A percentile compares a stretch with the other conserved stretches of the same genome.
These are phyloP conservation scores for Diutina ranongensis DNA, from an alignment of 1,139 yeast genomes.

Conservation along the genomic window DNA sequence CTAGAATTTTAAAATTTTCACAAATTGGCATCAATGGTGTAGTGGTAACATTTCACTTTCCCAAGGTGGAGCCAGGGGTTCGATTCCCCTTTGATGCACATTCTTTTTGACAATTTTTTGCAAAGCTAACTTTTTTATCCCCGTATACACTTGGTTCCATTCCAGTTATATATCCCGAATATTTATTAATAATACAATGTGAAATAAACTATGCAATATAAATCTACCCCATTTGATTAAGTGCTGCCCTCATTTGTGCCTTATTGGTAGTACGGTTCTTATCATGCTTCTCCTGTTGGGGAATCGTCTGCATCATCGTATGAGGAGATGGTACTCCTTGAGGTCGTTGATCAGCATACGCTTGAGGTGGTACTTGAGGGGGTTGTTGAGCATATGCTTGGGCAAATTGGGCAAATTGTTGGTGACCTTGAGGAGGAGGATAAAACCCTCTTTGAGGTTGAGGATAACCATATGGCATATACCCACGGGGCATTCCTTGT, in stretches of 20 bases:
- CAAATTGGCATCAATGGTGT: constrained; percentile 6
- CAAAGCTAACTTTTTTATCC: neutral
- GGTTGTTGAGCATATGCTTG: neutral
- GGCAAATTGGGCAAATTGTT: neutral
- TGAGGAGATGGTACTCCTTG: neutral
- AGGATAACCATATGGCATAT: neutral
- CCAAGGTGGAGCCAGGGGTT: constrained; percentile 6
- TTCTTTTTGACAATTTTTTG: neutral
- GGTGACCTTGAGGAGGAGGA: neutral
- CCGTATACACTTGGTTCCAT: neutral
- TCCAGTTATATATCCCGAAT: neutral
- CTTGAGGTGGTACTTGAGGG: neutral
- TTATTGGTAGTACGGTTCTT: constrained; percentile 26
- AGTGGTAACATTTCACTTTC: constrained; percentile 6
- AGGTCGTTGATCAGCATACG: neutral
- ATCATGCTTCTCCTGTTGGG: constrained; percentile 18
- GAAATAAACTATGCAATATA: neutral
- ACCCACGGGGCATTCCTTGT: constrained; percentile 8
- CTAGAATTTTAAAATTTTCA: too few species aligned
- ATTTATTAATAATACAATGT: neutral
- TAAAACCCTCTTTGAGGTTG: neutral
- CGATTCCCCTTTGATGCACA: constrained; percentile 6
- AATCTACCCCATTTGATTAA: constrained; percentile 15
- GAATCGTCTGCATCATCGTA: constrained; percentile 25
- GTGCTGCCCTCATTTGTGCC: constrained; percentile 31